Conservation (phyloP, 1,284 basidiomycete species). For the Vanrija sp. region DNA sequence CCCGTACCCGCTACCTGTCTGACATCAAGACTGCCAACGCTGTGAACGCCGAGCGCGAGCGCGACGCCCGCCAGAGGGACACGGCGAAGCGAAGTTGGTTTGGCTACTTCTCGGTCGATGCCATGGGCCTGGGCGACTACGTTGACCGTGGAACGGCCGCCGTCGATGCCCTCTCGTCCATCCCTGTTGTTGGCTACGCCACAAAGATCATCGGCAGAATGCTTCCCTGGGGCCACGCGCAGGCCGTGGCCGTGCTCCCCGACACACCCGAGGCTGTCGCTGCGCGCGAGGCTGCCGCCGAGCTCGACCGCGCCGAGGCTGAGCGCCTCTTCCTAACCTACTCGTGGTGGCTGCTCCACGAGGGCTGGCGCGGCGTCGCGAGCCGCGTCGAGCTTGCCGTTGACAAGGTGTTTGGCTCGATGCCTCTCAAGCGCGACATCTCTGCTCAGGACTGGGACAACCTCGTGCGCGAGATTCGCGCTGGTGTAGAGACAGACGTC, state of each 20-base stretch:
- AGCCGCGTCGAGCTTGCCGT: slow-evolving; percentile 36
- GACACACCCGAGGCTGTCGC: slow-evolving; percentile 5
- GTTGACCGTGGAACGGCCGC: slow-evolving; percentile 14
- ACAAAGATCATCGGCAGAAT: slow-evolving; percentile 1
- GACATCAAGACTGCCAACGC: slow-evolving; percentile 28
- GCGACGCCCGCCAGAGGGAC: slow-evolving; percentile 2
- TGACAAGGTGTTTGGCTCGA: slow-evolving; percentile 37
- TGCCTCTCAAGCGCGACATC: slow-evolving; percentile 44
- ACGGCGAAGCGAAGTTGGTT: slow-evolving; percentile 4
- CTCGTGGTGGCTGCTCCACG: slow-evolving; percentile 49
- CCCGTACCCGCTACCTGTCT: slow-evolving; percentile 38
- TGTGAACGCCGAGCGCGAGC: slow-evolving; percentile 1
- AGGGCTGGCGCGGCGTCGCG: slow-evolving; percentile 43
- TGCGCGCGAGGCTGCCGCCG: slow-evolving; percentile 16
- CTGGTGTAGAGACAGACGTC: slow-evolving; percentile 33
- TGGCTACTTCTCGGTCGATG: slow-evolving; percentile 28
- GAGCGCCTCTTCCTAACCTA: slow-evolving; percentile 46
- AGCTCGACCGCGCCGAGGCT: slow-evolving; percentile 28
- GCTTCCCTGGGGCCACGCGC: slow-evolving; percentile 15
- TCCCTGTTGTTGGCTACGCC: too few species aligned
- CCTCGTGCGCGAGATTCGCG: slow-evolving; percentile 37
- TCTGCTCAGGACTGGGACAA: slow-evolving; percentile 36
- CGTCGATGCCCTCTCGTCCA: too few species aligned
- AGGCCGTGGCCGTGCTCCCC: not conserved
- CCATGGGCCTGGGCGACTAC: slow-evolving; percentile 34